phyloP scores from a whole-genome alignment of 2,329 filamentous ascomycete genomes.

The Neonectria coccinea region DNA sequence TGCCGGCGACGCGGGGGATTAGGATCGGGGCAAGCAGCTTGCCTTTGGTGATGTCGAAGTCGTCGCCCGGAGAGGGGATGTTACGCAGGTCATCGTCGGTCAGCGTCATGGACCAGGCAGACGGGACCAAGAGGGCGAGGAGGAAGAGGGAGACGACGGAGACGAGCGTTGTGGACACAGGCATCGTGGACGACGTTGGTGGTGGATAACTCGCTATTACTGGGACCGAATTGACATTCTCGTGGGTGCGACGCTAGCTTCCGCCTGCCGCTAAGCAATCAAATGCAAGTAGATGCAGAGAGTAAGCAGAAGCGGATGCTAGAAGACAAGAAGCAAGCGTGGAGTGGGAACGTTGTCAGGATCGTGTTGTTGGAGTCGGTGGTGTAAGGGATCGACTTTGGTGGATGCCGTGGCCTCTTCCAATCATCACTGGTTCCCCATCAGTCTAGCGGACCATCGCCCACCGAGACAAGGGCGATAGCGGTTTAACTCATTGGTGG shows the following conservation, averaged over 20 bases:
- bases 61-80: slow-evolving; percentile 77
- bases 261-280: slow-evolving; percentile 53
- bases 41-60: slow-evolving; percentile 84
- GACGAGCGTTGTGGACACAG: slow-evolving; percentile 35
- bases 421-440: neutral
- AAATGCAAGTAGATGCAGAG: neutral
- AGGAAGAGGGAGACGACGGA: slow-evolving; percentile 32
- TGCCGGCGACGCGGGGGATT: slow-evolving; percentile 88
- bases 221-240: slow-evolving; percentile 20
- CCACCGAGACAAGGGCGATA: neutral
- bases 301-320: neutral
- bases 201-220: slow-evolving; percentile 15
- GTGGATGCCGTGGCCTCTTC: slow-evolving; percentile 22
- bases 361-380: slow-evolving; percentile 6
- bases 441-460: neutral
- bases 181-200: slow-evolving; percentile 32
- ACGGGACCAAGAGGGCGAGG: slow-evolving; percentile 41
- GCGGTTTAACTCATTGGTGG: neutral
- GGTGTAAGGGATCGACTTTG: neutral
- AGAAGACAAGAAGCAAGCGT: slow-evolving; percentile 1
- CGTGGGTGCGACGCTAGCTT: slow-evolving; percentile 10
- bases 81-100: slow-evolving; percentile 79
- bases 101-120: slow-evolving; percentile 63
- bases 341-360: neutral
- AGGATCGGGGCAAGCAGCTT: slow-evolving; percentile 87